phyloP scores from a whole-genome alignment of 2,329 filamentous ascomycete species.

The Penicillium corylophilum region DNA sequence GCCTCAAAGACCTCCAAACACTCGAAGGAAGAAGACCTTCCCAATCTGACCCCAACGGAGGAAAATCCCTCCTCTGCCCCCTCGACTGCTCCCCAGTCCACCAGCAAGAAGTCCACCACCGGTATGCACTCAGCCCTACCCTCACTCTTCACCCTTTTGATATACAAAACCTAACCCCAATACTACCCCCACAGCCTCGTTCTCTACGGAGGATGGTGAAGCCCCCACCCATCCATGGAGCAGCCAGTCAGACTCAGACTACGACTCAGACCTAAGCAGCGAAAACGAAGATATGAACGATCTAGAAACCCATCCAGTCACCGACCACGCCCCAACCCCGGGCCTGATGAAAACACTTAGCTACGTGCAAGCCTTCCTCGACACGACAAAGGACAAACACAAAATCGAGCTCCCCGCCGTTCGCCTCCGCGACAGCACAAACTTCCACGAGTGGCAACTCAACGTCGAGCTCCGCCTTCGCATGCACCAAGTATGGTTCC shows the following conservation, averaged over 20 bases:
- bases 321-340: too few relatives aligned
- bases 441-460: conserved; percentile 2
- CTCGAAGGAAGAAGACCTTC: too few relatives aligned
- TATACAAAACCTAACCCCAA: too few relatives aligned
- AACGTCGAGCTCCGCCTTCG: conserved; percentile 5
- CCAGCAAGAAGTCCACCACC: background rate
- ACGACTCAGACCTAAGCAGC: too few relatives aligned
- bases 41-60: background rate
- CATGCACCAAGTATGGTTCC: conserved; percentile 10
- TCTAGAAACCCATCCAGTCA: too few relatives aligned
- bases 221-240: too few relatives aligned
- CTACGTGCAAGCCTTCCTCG: conserved; percentile 6
- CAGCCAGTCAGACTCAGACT: too few relatives aligned
- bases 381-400: conserved; percentile 3
- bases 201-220: too few relatives aligned
- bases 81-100: background rate
- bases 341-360: background rate
- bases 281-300: too few relatives aligned
- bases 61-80: background rate
- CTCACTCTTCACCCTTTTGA: background rate
- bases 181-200: too few relatives aligned
- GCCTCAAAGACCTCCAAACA: too few relatives aligned
- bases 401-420: conserved; percentile 1
- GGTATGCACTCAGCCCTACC: background rate
- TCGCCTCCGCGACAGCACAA: background rate